Percentiles rank a stretch among this genome's conserved stretches.
These are phyloP conservation scores for Fusarium newnesense DNA, from an alignment of 2,329 filamentous ascomycete species.

Conservation along the genomic window DNA sequence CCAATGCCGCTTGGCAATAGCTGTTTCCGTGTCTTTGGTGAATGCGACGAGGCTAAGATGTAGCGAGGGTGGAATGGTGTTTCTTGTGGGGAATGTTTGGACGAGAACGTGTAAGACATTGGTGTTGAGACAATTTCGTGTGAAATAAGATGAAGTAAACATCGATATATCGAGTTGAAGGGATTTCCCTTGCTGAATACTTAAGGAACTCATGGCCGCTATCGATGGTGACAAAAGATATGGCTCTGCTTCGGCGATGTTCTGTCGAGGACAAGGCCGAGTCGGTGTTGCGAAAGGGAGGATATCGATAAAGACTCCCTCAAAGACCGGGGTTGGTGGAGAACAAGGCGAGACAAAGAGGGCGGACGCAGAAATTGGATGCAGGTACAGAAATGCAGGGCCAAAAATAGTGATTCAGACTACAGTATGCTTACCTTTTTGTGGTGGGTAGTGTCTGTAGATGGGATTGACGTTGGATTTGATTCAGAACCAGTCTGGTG, in stretches of 20 bases:
- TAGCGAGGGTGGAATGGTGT: slow-evolving; percentile 30
- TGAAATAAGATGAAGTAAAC: background rate
- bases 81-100: slow-evolving; percentile 38
- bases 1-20: slow-evolving; percentile 31
- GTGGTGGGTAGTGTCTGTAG: slow-evolving; percentile 6
- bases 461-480: slow-evolving; percentile 17
- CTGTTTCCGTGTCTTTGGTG: slow-evolving; percentile 33
- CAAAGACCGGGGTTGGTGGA: slow-evolving; percentile 22
- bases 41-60: slow-evolving; percentile 31
- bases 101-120: slow-evolving; percentile 37
- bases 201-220: slow-evolving; percentile 5
- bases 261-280: slow-evolving; percentile 12
- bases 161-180: slow-evolving; percentile 13
- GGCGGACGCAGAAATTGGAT: slow-evolving; percentile 1
- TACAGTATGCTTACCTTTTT: slow-evolving; percentile 30
- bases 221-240: slow-evolving; percentile 3
- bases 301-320: slow-evolving; percentile 23
- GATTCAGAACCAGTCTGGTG: slow-evolving; percentile 45
- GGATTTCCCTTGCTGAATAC: background rate
- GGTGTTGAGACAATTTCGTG: slow-evolving; percentile 29
- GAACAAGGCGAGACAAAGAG: slow-evolving; percentile 34
- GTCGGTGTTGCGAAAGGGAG: slow-evolving; percentile 25
- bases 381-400: slow-evolving; percentile 29
- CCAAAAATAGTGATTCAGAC: slow-evolving; percentile 23
- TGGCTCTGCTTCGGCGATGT: background rate